phyloP scores from a whole-genome alignment of 768 basidiomycete genomes.

The Kwoniella sp. region DNA sequence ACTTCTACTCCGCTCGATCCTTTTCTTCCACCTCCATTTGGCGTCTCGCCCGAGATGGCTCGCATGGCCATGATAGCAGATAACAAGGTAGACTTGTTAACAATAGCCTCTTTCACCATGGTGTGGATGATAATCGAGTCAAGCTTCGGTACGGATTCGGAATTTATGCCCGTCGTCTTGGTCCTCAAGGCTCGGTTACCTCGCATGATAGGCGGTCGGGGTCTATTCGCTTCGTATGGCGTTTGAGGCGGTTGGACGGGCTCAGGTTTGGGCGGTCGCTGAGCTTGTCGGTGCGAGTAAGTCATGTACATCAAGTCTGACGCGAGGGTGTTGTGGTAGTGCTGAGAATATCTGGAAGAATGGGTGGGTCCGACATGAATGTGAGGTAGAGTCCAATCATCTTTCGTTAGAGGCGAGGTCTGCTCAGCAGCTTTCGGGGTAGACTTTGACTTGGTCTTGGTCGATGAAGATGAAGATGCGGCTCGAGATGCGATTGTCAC shows the following conservation, averaged over 20 bases:
- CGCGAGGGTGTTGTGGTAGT: constrained; percentile 78
- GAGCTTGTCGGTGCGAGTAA: constrained; percentile 66
- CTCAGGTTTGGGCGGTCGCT: constrained; percentile 56
- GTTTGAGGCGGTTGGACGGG: constrained; percentile 56
- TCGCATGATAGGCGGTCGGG: constrained; percentile 67
- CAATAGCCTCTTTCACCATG: constrained; percentile 77
- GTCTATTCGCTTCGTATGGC: constrained; percentile 80
- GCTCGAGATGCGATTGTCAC: background rate
- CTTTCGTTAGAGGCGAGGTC: constrained; percentile 15
- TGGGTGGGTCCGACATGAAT: constrained; percentile 56
- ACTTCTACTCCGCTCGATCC: constrained; percentile 77
- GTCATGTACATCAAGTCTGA: constrained; percentile 94
- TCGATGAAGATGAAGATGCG: constrained; percentile 20
- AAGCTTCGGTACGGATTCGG: constrained; percentile 71
- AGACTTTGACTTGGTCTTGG: constrained; percentile 6
- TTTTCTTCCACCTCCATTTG: constrained; percentile 70
- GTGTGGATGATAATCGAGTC: constrained; percentile 84
- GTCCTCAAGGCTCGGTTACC: constrained; percentile 65
- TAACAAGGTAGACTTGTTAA: constrained; percentile 71
- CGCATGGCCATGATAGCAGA: constrained; percentile 85
- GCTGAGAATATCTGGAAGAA: constrained; percentile 70
- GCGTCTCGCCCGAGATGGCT: constrained; percentile 80
- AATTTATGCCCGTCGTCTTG: constrained; percentile 63
- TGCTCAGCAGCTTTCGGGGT: constrained; percentile 4
- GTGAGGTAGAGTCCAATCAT: constrained; percentile 20